Base-by-base conservation (phyloP, 169 alveolate genomes). In the Cyclospora cayetanensis region DNA sequence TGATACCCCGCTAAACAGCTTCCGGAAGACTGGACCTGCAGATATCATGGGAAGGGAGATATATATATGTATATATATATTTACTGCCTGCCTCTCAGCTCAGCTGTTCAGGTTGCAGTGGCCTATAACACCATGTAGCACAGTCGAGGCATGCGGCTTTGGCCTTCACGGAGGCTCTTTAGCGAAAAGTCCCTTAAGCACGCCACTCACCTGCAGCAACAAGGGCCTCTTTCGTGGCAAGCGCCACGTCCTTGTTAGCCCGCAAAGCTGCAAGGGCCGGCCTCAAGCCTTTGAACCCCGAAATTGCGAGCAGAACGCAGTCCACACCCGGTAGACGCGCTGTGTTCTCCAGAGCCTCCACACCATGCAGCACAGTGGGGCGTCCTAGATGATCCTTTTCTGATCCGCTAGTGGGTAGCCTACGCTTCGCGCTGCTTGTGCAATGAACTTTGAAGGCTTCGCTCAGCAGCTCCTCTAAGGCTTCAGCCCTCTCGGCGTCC, bases 1-100 rank as follows among this genome's bases (percentile, higher is more conserved):
- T 7, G 60, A 46, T 7, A 29, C 80, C 31, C 42, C 52, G 43
- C 52, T 68, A 27, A 37, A 68, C 2, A 68, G 80, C 2, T 25
- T 9, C 46, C 80, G 80, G 50, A 68, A 68, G 20, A 68, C 80
- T 9, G 80, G 80, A 25, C 80, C 80, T 68, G 80, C 27, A n/a
- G 80, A 68, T 29, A 35, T 42, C 18, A 15, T 27, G 60, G n/a
- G 60, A 46, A 46, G 60, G 18, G 60, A 46, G n/a, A 46, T n/a
- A n/a, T n/a, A n/a, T n/a, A n/a, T n/a, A 46, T 15, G 15, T 46
- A 15, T 15, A 46, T 11, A 46, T 46, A 11, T 46, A 11, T 7
- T 15, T 46, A 11, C n/a, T 15, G 7, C 15, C 60, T 46, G 15
- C 15, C 60, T 15, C 60, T 15, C 60, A 46, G 7, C 7, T 46